phyloP scores from a whole-genome alignment of 768 basidiomycete species.

The Trametes cubensis region DNA sequence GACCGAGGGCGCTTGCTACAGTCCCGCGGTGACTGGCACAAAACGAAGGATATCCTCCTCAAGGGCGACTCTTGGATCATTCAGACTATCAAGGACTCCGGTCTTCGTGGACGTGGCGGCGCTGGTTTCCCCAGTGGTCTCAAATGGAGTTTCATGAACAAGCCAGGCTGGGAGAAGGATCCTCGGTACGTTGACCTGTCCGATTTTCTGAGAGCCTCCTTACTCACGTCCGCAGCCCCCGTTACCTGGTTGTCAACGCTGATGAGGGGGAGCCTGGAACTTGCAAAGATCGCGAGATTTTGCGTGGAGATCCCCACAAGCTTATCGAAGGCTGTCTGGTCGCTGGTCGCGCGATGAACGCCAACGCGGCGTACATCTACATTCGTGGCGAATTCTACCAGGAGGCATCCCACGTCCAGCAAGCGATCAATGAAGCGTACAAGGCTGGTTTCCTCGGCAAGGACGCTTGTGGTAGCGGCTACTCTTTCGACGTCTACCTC shows the following conservation, averaged over 20 bases:
- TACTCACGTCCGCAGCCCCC: slow-evolving; percentile 57
- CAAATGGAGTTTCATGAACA: slow-evolving; percentile 99
- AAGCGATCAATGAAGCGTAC: slow-evolving; percentile 96
- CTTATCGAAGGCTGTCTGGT: slow-evolving; percentile 97
- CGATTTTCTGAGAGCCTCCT: background rate
- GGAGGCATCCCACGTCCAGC: slow-evolving; percentile 91
- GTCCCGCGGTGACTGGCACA: slow-evolving; percentile 97
- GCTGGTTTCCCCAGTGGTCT: slow-evolving; percentile 96
- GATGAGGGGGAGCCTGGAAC: slow-evolving; percentile 99
- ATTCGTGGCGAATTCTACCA: slow-evolving; percentile 98
- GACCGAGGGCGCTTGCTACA: slow-evolving; percentile 34
- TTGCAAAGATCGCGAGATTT: slow-evolving; percentile 98
- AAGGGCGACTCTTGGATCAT: slow-evolving; percentile 99
- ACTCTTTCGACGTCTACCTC: slow-evolving; percentile 96
- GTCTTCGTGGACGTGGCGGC: slow-evolving; percentile 92
- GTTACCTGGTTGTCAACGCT: slow-evolving; percentile 96
- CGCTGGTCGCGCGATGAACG: slow-evolving; percentile 97
- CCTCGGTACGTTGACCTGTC: slow-evolving; percentile 48
- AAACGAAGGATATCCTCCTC: slow-evolving; percentile 91
- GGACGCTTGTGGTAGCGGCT: slow-evolving; percentile 90
- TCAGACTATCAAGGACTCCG: slow-evolving; percentile 93
- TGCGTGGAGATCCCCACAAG: slow-evolving; percentile 98
- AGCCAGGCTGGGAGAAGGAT: slow-evolving; percentile 97
- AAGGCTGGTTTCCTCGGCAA: slow-evolving; percentile 85
- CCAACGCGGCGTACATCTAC: slow-evolving; percentile 98